Evolutionary conservation across 1,284 basidiomycete species (phyloP), one percentile per base, ranked within the genome.

Genomic region (Malassezia globosa): DNA sequence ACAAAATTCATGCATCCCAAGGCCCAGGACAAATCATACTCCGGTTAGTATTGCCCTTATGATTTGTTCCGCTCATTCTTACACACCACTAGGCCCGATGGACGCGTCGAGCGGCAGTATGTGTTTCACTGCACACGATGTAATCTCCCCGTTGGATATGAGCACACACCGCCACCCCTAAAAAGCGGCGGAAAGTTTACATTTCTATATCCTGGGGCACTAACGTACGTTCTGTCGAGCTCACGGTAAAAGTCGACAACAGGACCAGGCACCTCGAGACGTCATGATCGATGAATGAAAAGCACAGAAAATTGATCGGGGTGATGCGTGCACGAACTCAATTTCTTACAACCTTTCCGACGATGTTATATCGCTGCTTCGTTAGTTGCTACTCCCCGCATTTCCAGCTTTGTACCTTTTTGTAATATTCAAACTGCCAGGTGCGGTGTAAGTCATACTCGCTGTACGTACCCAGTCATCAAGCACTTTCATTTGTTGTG

Each of bases 401-500:
- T 7, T 7, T 3, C n/a, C 24, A n/a, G n/a, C 16, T 33, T 35
- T 27, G 24, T 36, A 51, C 48, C 48, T 66, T 69, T 13, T 58
- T 66, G 48, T 69, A 69, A 55, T 69, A 69, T 21, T 60, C 54
- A 37, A 61, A 49, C 66, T 66, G 40, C 7, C 10, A 11, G 13
- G 38, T 40, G 24, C 46, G 42, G 13, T n/a, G 22, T 16, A 10
- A 14, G 5, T 19, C 13, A 13, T 23, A 10, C 4, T 27, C n/a
- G n/a, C 21, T 11, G 7, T 3, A 61, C 61, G 35, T 29, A 68
- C 62, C 92, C 92, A 96, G 63, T 94, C 87, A 56, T 94, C 79
- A 45, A 96, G 77, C 1, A 87, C 85, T 73, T 87, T 87, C 72
- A 75, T 72, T 68, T 94, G 85, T 57, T 79, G 79, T 55, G 81